Evolutionary conservation across 805 yeast genomes (phyloP), one percentile per base, ranked within the genome.

Genomic region (Lipomyces spencermartinsiae): DNA sequence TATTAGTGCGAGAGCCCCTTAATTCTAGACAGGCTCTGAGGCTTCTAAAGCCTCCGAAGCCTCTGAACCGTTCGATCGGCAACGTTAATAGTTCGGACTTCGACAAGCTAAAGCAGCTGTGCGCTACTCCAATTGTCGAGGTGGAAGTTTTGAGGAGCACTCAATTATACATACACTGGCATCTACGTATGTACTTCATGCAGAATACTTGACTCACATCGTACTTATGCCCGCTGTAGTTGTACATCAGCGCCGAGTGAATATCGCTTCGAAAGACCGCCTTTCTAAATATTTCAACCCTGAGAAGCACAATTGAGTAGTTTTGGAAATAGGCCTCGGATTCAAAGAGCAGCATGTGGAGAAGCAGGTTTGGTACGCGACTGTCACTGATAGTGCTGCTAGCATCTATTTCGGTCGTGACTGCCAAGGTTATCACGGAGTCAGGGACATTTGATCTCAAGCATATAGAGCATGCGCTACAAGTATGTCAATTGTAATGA

Each of bases 381-480:
- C 49, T n/a, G 22, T 43, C 49, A 43, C 19, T 56, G 10, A 35
- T 59, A 22, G 31, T 35, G n/a, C 35, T 59, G 12, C 29, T 65
- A 25, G 68, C 62, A 6, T n/a, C 58, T 10, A n/a, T 51, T 6
- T 43, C 54, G 2, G 43, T 58, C 12, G 65, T 39, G 2, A 57
- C 61, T 10, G 67, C 67, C 10, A 33, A 59, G 53, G 62, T 66
- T 31, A 49, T 68, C 16, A 59, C 66, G 12, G 64, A 58, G 56
- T 59, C 69, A 8, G 71, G 71, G 4, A 16, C 58, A 2, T 68
- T 46, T 58, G 70, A 68, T 46, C 58, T 68, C 31, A 63, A 66
- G 35, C 59, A 59, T 29, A 68, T 68, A 12, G 69, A 63, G 29
- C 35, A 53, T 16, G 67, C 56, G 25, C 51, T 68, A 34, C 62